Evolutionary conservation across 2,329 filamentous ascomycete genomes (phyloP).

Genomic region (Alternaria alternata): DNA sequence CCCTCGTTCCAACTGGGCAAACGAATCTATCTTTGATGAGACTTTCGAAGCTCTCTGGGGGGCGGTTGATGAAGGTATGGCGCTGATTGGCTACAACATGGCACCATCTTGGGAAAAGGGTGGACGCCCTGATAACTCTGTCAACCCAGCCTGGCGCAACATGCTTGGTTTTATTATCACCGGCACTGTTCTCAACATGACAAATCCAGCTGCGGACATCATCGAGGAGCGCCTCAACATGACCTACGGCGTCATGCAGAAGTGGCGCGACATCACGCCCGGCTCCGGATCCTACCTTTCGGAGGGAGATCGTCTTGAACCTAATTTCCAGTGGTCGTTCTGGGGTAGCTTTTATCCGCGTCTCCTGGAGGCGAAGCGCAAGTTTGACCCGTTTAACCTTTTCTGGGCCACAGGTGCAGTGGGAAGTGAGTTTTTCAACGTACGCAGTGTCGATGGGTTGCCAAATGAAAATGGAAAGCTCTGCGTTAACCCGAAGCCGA

Average conservation of each 20-base stretch:
- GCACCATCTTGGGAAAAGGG: slow-evolving; percentile 3
- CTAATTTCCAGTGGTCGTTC: background rate
- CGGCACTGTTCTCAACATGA: background rate
- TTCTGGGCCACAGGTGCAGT: slow-evolving; percentile 4
- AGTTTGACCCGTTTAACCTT: background rate
- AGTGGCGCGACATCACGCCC: background rate
- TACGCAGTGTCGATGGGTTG: background rate
- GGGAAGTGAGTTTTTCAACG: slow-evolving; percentile 1
- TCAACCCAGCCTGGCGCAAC: slow-evolving; percentile 6
- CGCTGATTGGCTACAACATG: slow-evolving; percentile 4
- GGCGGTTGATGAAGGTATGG: background rate
- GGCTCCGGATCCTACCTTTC: slow-evolving; percentile 3
- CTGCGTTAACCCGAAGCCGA: background rate
- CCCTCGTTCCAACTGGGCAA: background rate
- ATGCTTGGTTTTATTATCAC: slow-evolving; percentile 5
- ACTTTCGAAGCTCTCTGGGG: background rate
- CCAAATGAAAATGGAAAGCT: background rate
- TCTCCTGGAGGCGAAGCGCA: slow-evolving; percentile 2
- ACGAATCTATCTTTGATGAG: background rate
- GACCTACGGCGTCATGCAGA: slow-evolving; percentile 3
- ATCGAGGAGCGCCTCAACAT: background rate
- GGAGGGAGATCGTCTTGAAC: slow-evolving; percentile 1
- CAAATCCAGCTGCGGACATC: background rate
- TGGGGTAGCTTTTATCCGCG: slow-evolving; percentile 1
- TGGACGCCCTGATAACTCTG: slow-evolving; percentile 6